Evolutionary conservation across 805 yeast genomes (phyloP).

Genomic region (Ogataea sp.): DNA sequence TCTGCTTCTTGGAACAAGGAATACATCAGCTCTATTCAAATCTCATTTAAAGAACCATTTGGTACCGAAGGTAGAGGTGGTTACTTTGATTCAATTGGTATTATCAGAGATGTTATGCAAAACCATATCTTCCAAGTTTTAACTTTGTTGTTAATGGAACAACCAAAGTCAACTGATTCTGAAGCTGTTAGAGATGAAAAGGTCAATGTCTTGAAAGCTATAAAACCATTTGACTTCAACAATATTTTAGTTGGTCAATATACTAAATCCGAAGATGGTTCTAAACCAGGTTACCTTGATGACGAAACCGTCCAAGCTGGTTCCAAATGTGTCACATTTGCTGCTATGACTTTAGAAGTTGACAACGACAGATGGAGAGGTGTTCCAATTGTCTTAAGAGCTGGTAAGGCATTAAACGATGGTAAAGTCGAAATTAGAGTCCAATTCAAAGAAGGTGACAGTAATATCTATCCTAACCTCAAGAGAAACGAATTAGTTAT

Average conservation of each 20-base stretch:
- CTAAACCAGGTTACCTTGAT: slow-evolving; percentile 85
- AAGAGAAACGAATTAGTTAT: slow-evolving; percentile 91
- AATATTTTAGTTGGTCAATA: slow-evolving; percentile 87
- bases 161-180: slow-evolving; percentile 86
- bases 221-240: slow-evolving; percentile 54
- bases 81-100: slow-evolving; percentile 90
- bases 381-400: slow-evolving; percentile 91
- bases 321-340: slow-evolving; percentile 87
- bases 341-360: slow-evolving; percentile 73
- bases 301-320: slow-evolving; percentile 80
- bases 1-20: slow-evolving; percentile 85
- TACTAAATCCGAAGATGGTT: slow-evolving; percentile 73
- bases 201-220: slow-evolving; percentile 82
- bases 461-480: slow-evolving; percentile 73
- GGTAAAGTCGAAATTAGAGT: slow-evolving; percentile 92
- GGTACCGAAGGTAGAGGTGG: slow-evolving; percentile 99
- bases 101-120: slow-evolving; percentile 97
- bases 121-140: slow-evolving; percentile 91
- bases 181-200: slow-evolving; percentile 95
- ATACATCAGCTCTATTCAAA: slow-evolving; percentile 72
- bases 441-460: slow-evolving; percentile 81
- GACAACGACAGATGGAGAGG: slow-evolving; percentile 97
- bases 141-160: slow-evolving; percentile 89
- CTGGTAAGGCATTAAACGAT: slow-evolving; percentile 95
- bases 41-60: slow-evolving; percentile 94